These are phyloP conservation scores for Botrytis squamosa DNA, from an alignment of 2,329 filamentous ascomycete species.

Conservation along the genomic window DNA sequence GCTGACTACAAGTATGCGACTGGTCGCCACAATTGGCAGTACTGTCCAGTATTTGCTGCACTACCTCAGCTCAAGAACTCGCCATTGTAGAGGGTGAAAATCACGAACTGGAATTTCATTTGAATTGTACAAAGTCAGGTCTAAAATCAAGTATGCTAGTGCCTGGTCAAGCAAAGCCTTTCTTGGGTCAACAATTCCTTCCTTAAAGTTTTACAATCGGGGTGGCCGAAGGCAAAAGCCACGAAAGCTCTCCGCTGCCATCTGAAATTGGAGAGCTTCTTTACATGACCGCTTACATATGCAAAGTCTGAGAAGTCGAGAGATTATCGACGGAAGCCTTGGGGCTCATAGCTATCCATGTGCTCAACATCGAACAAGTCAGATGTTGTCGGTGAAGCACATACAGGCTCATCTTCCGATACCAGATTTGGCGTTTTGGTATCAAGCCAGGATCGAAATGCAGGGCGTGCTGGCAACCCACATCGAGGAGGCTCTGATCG, in stretches of 20 bases:
- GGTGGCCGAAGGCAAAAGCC: slow-evolving; percentile 15
- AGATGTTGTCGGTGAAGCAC: not conserved
- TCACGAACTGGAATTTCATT: not conserved
- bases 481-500: not conserved
- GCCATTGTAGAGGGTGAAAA: not conserved
- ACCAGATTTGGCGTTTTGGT: slow-evolving; percentile 1
- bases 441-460: not conserved
- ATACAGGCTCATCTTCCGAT: slow-evolving; percentile 4
- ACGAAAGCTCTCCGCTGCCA: not conserved
- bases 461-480: not conserved
- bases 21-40: not conserved
- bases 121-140: not conserved
- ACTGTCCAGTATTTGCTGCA: not conserved
- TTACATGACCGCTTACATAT: not conserved
- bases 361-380: not conserved
- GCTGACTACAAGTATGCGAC: too few species aligned
- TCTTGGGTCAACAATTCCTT: slow-evolving; percentile 27
- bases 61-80: not conserved
- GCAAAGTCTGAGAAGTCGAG: not conserved
- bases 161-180: slow-evolving; percentile 38
- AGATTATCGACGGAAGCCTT: not conserved
- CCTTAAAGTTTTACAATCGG: slow-evolving; percentile 14
- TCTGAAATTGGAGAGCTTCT: not conserved
- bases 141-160: slow-evolving; percentile 12
- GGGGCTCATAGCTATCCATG: not conserved